These are phyloP conservation scores for Ambrosia trifida DNA, from an alignment of 129 eudicot species.

Conservation along the genomic window DNA sequence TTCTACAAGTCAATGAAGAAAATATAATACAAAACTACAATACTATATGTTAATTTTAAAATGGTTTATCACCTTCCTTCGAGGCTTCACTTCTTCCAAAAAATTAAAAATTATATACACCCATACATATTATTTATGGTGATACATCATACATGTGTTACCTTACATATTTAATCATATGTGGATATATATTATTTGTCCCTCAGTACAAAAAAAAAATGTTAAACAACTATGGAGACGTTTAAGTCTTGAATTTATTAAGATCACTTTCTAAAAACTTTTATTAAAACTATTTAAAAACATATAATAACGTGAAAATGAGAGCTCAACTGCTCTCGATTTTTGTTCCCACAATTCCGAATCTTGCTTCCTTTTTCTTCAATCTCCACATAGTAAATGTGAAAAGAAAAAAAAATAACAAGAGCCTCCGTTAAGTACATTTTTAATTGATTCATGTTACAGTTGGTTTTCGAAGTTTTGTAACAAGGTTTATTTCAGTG, in stretches of 20 bases:
- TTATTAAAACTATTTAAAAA: not conserved
- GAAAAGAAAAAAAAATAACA: slow-evolving; percentile 21
- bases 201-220: not conserved
- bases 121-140: not conserved
- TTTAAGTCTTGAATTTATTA: not conserved
- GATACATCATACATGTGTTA: not conserved
- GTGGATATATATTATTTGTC: not conserved
- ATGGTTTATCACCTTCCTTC: slow-evolving; percentile 1
- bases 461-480: no score
- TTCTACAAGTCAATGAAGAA: slow-evolving; percentile 18
- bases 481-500: no score
- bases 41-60: not conserved
- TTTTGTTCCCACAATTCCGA: slow-evolving; percentile 35
- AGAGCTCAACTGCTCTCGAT: slow-evolving; percentile 27
- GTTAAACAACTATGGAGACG: no score
- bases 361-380: slow-evolving; percentile 15
- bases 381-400: not conserved
- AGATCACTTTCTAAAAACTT: not conserved
- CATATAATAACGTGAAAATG: slow-evolving; percentile 10
- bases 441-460: no score
- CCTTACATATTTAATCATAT: not conserved
- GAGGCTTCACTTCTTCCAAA: slow-evolving; percentile 18
- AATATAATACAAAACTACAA: slow-evolving; percentile 7
- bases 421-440: not conserved
- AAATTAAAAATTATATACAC: not conserved